Evolutionary conservation across 2,329 filamentous ascomycete species (phyloP), one percentile per base, ranked within the genome.

Genomic region (Teratosphaeriaceae sp.): DNA sequence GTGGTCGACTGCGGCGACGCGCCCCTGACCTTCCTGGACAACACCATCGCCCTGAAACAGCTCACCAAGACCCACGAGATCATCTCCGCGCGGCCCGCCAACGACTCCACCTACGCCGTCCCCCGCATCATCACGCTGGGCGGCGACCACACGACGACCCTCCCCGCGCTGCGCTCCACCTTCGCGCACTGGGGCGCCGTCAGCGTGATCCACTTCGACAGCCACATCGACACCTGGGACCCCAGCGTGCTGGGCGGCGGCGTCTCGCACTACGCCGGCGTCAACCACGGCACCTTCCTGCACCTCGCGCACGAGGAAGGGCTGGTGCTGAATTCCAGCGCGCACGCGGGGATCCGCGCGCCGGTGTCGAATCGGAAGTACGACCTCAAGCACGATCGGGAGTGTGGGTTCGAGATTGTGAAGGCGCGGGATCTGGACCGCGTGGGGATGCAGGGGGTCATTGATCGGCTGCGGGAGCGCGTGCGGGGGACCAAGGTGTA

Each of bases 221-320:
- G 67, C 34, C 74, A 75, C 52, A 35, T 60, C 13, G 76, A 77
- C 56, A 78, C 74, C 0, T 76, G 74, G 74, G 69, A 76, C 57
- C 74, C 74, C 2, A 58, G 71, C 29, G 72, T 77, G 0, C 54
- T 79, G 3, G 73, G 76, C 11, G 76, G 76, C 18, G 75, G 74
- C 0, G 67, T 79, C n/a, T 77, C 74, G 4, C 70, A 78, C 48
- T 80, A 81, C 49, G 76, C 75, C 2, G 68, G 66, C n/a, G 61
- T 79, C 2, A 80, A 80, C 44, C 77, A 81, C 53, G 78, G 78
- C 27, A 81, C 78, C 0, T 80, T 79, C 54, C 61, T 80, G 12
- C 76, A 80, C 49, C 75, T 80, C 27, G 77, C 78, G 0, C 75
- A 80, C 50, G 77, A 81, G 58, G 78, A 80, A 59, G 73, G 75